These are phyloP conservation scores for Rheum nobile DNA, from an alignment of 148 eudicot species.

Conservation along the genomic window DNA sequence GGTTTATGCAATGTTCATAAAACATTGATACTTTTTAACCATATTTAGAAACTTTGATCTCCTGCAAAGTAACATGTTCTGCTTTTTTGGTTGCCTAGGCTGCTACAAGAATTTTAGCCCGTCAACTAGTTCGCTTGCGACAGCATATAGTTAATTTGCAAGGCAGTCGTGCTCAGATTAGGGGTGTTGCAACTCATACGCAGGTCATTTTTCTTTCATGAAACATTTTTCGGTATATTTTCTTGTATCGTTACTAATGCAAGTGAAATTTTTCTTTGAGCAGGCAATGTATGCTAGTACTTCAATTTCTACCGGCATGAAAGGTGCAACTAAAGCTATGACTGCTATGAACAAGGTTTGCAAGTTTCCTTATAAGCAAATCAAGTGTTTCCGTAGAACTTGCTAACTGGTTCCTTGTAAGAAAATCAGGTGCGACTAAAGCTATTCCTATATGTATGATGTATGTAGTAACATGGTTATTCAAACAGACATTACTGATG, in stretches of 20 bases:
- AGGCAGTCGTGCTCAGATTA: constrained; percentile 65
- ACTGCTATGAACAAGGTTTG: constrained; percentile 59
- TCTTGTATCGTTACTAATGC: background rate
- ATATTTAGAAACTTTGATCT: background rate
- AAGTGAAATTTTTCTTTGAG: background rate
- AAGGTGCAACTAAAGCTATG: constrained; percentile 76
- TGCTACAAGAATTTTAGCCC: constrained; percentile 63
- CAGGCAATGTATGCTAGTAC: constrained; percentile 62
- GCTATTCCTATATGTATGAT: too few species aligned
- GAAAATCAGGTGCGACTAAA: too few species aligned
- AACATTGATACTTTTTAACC: background rate
- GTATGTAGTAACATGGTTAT: too few species aligned
- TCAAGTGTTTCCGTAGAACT: background rate
- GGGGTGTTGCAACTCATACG: constrained; percentile 72
- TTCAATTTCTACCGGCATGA: constrained; percentile 62
- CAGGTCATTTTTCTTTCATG: constrained; percentile 26
- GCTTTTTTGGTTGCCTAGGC: constrained; percentile 23
- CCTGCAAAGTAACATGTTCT: background rate
- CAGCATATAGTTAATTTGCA: constrained; percentile 69
- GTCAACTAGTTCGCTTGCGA: constrained; percentile 57
- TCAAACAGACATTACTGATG: background rate
- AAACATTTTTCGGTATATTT: background rate
- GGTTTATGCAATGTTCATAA: background rate
- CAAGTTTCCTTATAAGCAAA: background rate
- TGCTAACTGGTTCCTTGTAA: too few species aligned